A percentile compares a stretch with the other conserved stretches of the same genome.
Conservation (phyloP, 257 asterid genomes). For the Plectranthus barbatus region DNA sequence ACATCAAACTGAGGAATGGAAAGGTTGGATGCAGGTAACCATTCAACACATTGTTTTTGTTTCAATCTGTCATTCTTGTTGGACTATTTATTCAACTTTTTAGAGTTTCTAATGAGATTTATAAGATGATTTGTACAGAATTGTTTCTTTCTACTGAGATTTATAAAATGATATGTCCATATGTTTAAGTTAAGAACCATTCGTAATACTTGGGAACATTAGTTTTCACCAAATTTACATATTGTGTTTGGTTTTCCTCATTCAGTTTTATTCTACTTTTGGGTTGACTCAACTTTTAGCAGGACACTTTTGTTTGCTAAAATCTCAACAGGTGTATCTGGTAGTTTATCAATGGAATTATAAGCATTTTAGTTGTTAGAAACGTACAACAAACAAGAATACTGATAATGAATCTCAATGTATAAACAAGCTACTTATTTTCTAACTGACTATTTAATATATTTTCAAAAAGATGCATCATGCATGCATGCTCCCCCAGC, state of each 20-base stretch:
- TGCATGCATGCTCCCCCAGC: too few species aligned
- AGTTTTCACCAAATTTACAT: background rate
- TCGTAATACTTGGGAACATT: background rate
- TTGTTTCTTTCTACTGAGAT: background rate
- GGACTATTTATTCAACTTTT: background rate
- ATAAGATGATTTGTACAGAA: background rate
- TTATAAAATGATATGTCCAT: too few species aligned
- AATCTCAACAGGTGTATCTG: too few species aligned
- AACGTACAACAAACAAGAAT: background rate
- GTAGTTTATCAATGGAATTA: background rate
- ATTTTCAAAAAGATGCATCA: too few species aligned
- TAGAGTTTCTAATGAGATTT: background rate
- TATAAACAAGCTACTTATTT: too few species aligned
- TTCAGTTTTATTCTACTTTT: background rate
- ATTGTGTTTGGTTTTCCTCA: background rate
- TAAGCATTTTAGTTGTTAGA: background rate
- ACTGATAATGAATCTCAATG: too few species aligned
- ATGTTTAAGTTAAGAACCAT: background rate
- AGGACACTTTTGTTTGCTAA: background rate
- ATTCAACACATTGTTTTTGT: background rate
- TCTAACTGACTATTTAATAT: too few species aligned
- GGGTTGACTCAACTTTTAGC: too few species aligned
- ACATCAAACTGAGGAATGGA: slow-evolving; percentile 98
- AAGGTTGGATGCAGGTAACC: slow-evolving; percentile 95
- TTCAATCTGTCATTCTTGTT: background rate